Evolutionary conservation across 2,329 filamentous ascomycete genomes (phyloP).

Genomic region (Pseudogymnoascus sp.): DNA sequence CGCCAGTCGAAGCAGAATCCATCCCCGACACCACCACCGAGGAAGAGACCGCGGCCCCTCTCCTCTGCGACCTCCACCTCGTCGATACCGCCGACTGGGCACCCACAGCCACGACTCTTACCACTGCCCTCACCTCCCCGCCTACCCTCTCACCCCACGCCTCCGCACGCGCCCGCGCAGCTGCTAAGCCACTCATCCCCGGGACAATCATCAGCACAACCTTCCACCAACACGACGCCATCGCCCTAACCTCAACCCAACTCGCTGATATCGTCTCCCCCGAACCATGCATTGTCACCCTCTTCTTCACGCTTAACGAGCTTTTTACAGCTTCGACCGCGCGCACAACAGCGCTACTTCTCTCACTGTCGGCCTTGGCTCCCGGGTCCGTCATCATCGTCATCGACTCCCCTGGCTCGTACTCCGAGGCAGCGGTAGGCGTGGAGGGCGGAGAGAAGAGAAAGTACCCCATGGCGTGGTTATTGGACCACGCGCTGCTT

Average conservation of each 20-base stretch:
- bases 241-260: conserved; percentile 32
- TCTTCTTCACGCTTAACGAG: conserved; percentile 94
- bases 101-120: conserved; percentile 50
- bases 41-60: not conserved
- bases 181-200: conserved; percentile 38
- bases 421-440: conserved; percentile 71
- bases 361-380: conserved; percentile 53
- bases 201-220: conserved; percentile 31
- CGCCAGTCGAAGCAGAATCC: not conserved
- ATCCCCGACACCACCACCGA: not conserved
- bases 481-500: conserved; percentile 74
- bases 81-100: conserved; percentile 79
- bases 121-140: conserved; percentile 44
- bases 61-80: conserved; percentile 45
- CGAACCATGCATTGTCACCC: conserved; percentile 55
- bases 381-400: conserved; percentile 66
- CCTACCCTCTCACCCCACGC: conserved; percentile 45
- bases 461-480: conserved; percentile 87
- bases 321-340: conserved; percentile 70
- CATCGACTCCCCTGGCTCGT: conserved; percentile 88
- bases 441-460: conserved; percentile 34
- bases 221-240: conserved; percentile 42
- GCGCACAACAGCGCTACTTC: conserved; percentile 68
- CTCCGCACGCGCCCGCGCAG: conserved; percentile 36
- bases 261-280: conserved; percentile 24